These are phyloP conservation scores for Thielaviopsis ethacetica DNA, from an alignment of 2,329 filamentous ascomycete species.

Conservation along the genomic window DNA sequence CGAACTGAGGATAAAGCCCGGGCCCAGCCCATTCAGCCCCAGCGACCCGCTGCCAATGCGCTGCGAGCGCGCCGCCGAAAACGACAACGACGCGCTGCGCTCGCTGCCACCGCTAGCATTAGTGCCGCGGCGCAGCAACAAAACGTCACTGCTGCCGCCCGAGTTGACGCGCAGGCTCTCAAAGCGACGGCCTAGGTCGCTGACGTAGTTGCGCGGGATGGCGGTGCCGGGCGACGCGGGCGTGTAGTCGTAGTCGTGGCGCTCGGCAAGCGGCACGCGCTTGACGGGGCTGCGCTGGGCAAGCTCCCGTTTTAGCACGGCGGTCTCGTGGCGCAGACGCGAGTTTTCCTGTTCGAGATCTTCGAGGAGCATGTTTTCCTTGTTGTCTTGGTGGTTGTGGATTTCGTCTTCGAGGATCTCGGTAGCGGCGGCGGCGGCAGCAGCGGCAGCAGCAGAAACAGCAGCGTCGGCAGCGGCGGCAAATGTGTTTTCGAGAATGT, in stretches of 20 bases:
- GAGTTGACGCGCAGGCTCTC: constrained; percentile 5
- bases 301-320: constrained; percentile 49
- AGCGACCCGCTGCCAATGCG: background rate
- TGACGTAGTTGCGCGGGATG: constrained; percentile 2
- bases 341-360: constrained; percentile 58
- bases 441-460: too few species aligned
- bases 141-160: background rate
- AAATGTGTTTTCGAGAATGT: constrained; percentile 34
- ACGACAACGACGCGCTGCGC: background rate
- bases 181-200: constrained; percentile 5
- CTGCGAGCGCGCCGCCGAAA: background rate
- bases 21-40: too few species aligned
- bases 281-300: constrained; percentile 46
- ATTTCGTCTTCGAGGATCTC: background rate
- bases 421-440: constrained; percentile 16
- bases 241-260: constrained; percentile 26
- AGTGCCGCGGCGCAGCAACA: background rate
- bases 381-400: constrained; percentile 22
- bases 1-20: background rate
- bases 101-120: too few species aligned
- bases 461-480: too few species aligned
- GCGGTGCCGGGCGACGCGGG: background rate
- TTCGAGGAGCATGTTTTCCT: constrained; percentile 46
- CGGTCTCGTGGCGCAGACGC: constrained; percentile 46
- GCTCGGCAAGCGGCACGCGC: constrained; percentile 36